Base-by-base conservation (phyloP, 176 grass and related monocot genomes). In the Eragrostis curvula region DNA sequence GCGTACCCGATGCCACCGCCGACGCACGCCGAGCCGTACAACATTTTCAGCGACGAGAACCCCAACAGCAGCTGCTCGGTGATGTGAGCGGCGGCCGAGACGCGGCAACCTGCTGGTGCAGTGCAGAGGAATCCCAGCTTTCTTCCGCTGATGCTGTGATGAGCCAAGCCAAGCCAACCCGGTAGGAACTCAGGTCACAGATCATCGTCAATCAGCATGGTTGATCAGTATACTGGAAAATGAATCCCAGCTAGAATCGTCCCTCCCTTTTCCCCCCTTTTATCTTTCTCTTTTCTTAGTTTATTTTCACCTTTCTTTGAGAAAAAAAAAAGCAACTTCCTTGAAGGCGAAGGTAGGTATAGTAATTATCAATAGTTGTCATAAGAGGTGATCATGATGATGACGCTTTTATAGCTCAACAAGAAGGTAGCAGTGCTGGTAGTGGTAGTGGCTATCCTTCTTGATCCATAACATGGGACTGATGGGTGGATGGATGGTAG, bases 11-110 rank as follows among this genome's bases (percentile, higher is more conserved):
- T 85, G 84, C 87, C 77, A 58, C 81, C 85, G 30, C 90, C 88
- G 23, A 83, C 78, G 9, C 79, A 88, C 0, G 51, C 51, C 2
- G 89, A 88, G 15, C 82, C 89, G 1, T 91, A 91, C 69, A 84
- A 91, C 81, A 81, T 86, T 55, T 94, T 91, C 85, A 94, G 92
- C 53, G 92, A 94, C 78, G 92, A 94, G 73, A 91, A 91, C 32
- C 82, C 88, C 29, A 84, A 82, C 75, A 94, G 91, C 74, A 94
- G 92, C 69, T 94, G 92, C 85, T 86, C 88, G 12, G 63, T 91
- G 27, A 94, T 94, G 92, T 94, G 92, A 91, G 65, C 29, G 32
- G 12, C 45, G 18, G n/a, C n/a, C n/a, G 17, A 7, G 23, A 15
- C 28, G 74, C 20, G 8, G 16, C 24, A 13, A n/a, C 14, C 58